Percentiles rank a stretch among this genome's conserved stretches.
phyloP scores from a whole-genome alignment of 2,329 filamentous ascomycete genomes.

The Diaporthe sp. region DNA sequence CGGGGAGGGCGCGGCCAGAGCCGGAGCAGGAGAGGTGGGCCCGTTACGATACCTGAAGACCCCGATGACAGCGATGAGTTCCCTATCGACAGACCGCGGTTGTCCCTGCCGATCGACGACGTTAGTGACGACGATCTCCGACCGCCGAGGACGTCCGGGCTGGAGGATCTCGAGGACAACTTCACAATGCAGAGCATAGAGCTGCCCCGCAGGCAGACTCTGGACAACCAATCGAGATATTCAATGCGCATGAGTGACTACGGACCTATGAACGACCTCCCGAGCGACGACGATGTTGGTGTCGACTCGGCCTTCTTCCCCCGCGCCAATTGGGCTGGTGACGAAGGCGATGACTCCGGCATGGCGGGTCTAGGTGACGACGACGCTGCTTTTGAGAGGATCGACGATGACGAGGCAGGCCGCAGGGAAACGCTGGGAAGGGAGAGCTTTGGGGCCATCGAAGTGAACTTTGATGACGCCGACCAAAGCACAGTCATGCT shows the following conservation, averaged over 20 bases:
- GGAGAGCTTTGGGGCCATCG: slow-evolving; percentile 61
- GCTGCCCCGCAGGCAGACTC: slow-evolving; percentile 61
- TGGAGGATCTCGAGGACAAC: slow-evolving; percentile 65
- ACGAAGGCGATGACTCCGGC: slow-evolving; percentile 51
- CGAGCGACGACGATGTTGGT: slow-evolving; percentile 53
- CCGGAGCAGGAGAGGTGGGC: slow-evolving; percentile 39
- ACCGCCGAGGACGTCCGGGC: slow-evolving; percentile 62
- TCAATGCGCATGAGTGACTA: slow-evolving; percentile 67
- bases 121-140: slow-evolving; percentile 61
- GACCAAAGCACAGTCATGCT: slow-evolving; percentile 65
- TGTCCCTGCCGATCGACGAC: slow-evolving; percentile 65
- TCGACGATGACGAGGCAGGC: slow-evolving; percentile 53
- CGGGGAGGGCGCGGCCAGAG: slow-evolving; percentile 40
- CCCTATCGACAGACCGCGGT: slow-evolving; percentile 60
- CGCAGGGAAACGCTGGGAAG: slow-evolving; percentile 52
- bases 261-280: slow-evolving; percentile 45
- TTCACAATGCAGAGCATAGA: slow-evolving; percentile 70
- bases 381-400: slow-evolving; percentile 52
- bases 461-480: slow-evolving; percentile 56
- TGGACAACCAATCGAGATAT: slow-evolving; percentile 47
- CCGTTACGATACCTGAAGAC: slow-evolving; percentile 45
- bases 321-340: slow-evolving; percentile 54
- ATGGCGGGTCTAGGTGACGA: slow-evolving; percentile 42
- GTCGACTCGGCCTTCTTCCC: slow-evolving; percentile 65
- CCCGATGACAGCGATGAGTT: slow-evolving; percentile 64